phyloP scores from a whole-genome alignment of 2,329 filamentous ascomycete genomes.

The Fusarium cicatricum region DNA sequence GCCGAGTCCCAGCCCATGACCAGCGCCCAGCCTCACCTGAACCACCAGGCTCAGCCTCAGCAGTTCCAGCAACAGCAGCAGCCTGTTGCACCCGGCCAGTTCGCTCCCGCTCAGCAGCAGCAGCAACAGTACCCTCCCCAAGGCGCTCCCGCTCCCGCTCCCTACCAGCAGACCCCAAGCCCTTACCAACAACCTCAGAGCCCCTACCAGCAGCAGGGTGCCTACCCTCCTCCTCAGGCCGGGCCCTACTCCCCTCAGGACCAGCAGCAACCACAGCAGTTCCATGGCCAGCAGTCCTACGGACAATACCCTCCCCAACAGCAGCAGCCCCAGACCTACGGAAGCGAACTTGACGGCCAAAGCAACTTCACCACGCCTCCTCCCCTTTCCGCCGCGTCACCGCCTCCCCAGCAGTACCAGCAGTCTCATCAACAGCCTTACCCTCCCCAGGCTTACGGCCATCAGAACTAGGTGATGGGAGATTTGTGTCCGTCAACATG shows the following conservation, averaged over 20 bases:
- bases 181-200: slow-evolving; percentile 37
- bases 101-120: slow-evolving; percentile 11
- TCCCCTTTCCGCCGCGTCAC: slow-evolving; percentile 12
- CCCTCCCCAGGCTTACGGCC: slow-evolving; percentile 6
- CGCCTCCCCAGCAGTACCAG: slow-evolving; percentile 36
- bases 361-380: slow-evolving; percentile 25
- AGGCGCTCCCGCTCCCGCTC: slow-evolving; percentile 4
- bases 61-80: slow-evolving; percentile 40
- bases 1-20: slow-evolving; percentile 36
- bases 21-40: slow-evolving; percentile 33
- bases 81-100: slow-evolving; percentile 12
- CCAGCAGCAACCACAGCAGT: slow-evolving; percentile 16
- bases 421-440: slow-evolving; percentile 13
- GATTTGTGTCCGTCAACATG: background rate
- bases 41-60: slow-evolving; percentile 19
- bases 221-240: slow-evolving; percentile 36
- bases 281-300: slow-evolving; percentile 24
- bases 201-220: slow-evolving; percentile 43
- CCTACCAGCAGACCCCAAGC: slow-evolving; percentile 25
- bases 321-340: slow-evolving; percentile 21
- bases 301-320: slow-evolving; percentile 37
- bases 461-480: slow-evolving; percentile 5
- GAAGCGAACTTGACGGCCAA: slow-evolving; percentile 29
- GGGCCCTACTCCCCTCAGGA: slow-evolving; percentile 36
- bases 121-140: slow-evolving; percentile 28